These are phyloP conservation scores for Pharnaceum exiguum DNA, from an alignment of 148 eudicot genomes.

Conservation along the genomic window DNA sequence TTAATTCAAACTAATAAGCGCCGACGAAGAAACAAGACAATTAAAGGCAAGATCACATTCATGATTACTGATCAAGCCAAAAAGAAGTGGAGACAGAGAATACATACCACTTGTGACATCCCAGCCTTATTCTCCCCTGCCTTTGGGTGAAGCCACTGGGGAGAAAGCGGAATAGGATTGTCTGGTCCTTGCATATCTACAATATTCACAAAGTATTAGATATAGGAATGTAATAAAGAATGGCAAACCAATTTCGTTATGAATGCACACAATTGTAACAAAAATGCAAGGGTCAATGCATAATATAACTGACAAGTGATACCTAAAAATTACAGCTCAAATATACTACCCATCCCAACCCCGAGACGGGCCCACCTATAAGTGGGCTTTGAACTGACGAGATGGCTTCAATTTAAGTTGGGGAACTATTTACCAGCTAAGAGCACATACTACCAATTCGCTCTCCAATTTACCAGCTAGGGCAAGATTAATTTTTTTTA, in stretches of 20 bases:
- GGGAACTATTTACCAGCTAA: too few relatives aligned
- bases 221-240: neutral
- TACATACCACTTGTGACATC: conserved; percentile 58
- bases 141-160: conserved; percentile 93
- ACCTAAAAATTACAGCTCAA: too few relatives aligned
- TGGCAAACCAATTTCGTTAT: neutral
- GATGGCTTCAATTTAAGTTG: too few relatives aligned
- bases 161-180: conserved; percentile 82
- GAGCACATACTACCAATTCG: too few relatives aligned
- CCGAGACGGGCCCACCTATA: too few relatives aligned
- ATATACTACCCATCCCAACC: too few relatives aligned
- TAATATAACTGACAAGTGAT: too few relatives aligned
- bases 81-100: conserved; percentile 1
- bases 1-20: neutral
- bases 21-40: neutral
- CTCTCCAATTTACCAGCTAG: too few relatives aligned
- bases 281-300: too few relatives aligned
- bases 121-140: conserved; percentile 81
- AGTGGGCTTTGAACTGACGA: too few relatives aligned
- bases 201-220: conserved; percentile 13
- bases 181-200: conserved; percentile 71
- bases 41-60: neutral
- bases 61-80: neutral
- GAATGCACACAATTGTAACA: neutral
- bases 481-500: too few relatives aligned